Evolutionary conservation across 768 basidiomycete species (phyloP), one percentile per base, ranked within the genome.

Genomic region (Psilocybe cubensis): DNA sequence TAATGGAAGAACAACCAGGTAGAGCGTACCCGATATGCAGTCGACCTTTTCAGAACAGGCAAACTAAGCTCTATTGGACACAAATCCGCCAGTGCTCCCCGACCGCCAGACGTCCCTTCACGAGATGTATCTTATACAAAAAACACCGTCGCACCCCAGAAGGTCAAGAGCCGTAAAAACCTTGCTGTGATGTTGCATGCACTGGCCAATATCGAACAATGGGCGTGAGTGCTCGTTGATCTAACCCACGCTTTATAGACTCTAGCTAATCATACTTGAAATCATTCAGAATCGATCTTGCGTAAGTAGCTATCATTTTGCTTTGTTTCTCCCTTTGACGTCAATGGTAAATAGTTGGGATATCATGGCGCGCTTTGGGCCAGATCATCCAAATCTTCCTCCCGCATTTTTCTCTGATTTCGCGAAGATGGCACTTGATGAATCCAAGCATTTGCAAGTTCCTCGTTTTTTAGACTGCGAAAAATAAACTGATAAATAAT

Each of bases 201-300:
- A 1, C 72, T 93, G 1, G 91, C 91, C 0, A 92, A 92, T 66
- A 91, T 94, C 51, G 91, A 93, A 63, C 91, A 92, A 69, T 94
- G 90, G 89, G 92, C 92, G 83, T 89, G 62, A 82, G 88, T 86
- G 47, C 18, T 11, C 17, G 33, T 20, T 12, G 6, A 38, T n/a
- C 12, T 10, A 14, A 4, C 14, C 2, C 23, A 42, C 17, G 18
- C n/a, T 21, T 14, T 23, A 9, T 14, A 18, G 25, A 4, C 10
- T 23, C 35, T 3, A 14, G 35, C 35, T 18, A 17, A 38, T 38
- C 14, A 14, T 38, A 11, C 14, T 38, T 38, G 5, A 50, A 14
- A 27, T 23, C 3, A 43, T 56, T 18, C 54, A 88, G 86, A 4
- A 90, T 91, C 43, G 90, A 92, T 63, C 79, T 92, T 10, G 88